phyloP scores from a whole-genome alignment of 148 eudicot species.

The Persicaria maculosa region DNA sequence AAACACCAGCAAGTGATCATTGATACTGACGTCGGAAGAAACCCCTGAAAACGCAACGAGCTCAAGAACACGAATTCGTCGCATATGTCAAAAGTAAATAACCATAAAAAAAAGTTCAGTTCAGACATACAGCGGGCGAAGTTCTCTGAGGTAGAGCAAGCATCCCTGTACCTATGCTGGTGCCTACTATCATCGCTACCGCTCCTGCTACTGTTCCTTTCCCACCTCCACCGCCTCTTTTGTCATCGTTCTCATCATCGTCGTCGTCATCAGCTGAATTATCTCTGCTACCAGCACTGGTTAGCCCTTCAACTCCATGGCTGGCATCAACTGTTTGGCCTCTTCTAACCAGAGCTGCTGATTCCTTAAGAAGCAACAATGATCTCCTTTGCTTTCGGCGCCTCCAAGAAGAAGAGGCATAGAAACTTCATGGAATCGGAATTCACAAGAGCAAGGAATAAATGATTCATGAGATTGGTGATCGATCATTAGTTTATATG shows the following conservation, averaged over 20 bases:
- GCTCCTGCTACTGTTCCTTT: conserved; percentile 16
- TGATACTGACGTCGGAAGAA: conserved; percentile 2
- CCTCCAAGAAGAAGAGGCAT: background rate
- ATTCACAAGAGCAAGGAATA: background rate
- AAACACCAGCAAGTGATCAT: conserved; percentile 7
- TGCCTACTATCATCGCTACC: conserved; percentile 15
- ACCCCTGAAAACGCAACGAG: background rate
- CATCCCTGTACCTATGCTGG: conserved; percentile 17
- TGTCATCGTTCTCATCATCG: background rate
- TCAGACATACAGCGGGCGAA: conserved; percentile 12
- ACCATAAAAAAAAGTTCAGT: background rate
- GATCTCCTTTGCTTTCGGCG: background rate
- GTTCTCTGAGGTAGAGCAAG: conserved; percentile 15
- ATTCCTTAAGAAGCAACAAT: background rate
- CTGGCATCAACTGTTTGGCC: background rate
- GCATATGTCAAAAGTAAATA: background rate
- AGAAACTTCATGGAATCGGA: background rate
- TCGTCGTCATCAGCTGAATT: background rate
- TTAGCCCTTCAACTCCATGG: background rate
- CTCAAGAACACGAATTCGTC: background rate
- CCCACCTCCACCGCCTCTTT: background rate
- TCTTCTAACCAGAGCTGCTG: background rate
- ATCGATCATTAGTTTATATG: no score
- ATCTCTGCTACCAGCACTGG: background rate
- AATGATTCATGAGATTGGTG: no score